Conservation (phyloP, 805 yeast genomes). For the Grigorovia yakushimaensis region DNA sequence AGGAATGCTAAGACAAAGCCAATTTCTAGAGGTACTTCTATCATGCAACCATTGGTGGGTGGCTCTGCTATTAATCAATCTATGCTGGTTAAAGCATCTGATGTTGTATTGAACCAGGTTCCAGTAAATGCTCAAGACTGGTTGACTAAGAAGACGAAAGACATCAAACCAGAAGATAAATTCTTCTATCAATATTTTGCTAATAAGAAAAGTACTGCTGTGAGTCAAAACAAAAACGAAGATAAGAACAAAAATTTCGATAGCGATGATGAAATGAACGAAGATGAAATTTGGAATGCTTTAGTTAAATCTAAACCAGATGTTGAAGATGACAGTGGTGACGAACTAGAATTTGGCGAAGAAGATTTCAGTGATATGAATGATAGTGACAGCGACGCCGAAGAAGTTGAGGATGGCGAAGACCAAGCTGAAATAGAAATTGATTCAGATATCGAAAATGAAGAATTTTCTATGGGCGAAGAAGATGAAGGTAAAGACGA, state of each 20-base stretch:
- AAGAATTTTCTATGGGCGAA: constrained; percentile 23
- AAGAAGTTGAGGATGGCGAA: constrained; percentile 22
- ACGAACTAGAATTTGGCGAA: constrained; percentile 36
- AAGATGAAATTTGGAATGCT: constrained; percentile 75
- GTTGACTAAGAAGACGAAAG: constrained; percentile 52
- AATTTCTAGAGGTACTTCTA: constrained; percentile 72
- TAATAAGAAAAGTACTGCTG: constrained; percentile 38
- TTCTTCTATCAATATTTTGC: constrained; percentile 83
- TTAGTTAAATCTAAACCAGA: constrained; percentile 67
- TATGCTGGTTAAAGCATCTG: constrained; percentile 57
- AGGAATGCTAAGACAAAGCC: constrained; percentile 79
- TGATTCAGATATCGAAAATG: constrained; percentile 18
- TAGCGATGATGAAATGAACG: constrained; percentile 41
- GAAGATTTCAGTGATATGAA: constrained; percentile 28
- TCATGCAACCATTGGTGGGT: constrained; percentile 97
- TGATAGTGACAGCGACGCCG: constrained; percentile 18
- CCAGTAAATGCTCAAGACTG: constrained; percentile 86
- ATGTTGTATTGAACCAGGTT: constrained; percentile 31
- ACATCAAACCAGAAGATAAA: constrained; percentile 75
- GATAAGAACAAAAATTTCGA: constrained; percentile 29
- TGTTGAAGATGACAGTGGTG: constrained; percentile 42
- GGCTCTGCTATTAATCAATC: constrained; percentile 51
- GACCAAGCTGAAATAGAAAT: constrained; percentile 23
- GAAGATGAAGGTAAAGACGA: constrained; percentile 25
- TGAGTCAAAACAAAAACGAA: constrained; percentile 19